Conservation (phyloP, 176 grass and related monocot species). For the Carex cristatella region DNA sequence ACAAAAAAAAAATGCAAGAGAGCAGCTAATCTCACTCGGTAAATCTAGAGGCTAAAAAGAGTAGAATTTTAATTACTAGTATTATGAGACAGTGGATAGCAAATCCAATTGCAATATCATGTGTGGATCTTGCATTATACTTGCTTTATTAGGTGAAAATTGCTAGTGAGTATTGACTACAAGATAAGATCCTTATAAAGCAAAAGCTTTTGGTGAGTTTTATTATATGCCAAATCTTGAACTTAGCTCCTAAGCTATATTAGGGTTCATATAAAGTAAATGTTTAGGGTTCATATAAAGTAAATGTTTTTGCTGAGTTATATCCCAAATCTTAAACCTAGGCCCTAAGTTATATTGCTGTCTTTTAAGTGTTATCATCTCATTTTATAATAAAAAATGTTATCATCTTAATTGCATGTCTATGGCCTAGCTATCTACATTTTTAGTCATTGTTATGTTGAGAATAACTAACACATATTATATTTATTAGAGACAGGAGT, state of each 20-base stretch:
- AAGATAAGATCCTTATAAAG: neutral
- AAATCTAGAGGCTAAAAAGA: neutral
- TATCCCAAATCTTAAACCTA: neutral
- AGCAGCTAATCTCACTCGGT: neutral
- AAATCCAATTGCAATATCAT: constrained; percentile 16
- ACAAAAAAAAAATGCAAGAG: neutral
- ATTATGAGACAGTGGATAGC: neutral
- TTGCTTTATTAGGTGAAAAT: constrained; percentile 11
- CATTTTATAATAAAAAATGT: neutral
- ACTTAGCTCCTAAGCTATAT: neutral
- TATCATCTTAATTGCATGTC: neutral
- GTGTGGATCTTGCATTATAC: neutral
- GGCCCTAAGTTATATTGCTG: neutral
- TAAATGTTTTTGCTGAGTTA: neutral
- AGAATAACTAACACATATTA: too few relatives aligned
- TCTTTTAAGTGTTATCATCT: neutral
- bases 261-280: neutral
- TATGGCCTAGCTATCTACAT: neutral
- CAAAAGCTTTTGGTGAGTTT: neutral
- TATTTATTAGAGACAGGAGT: too few relatives aligned
- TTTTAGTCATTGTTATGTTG: neutral
- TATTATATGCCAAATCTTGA: neutral
- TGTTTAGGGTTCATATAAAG: neutral
- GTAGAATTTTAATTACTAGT: neutral
- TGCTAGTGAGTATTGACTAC: neutral